phyloP scores from a whole-genome alignment of 2,329 filamentous ascomycete species.

The Fusarium longipes region DNA sequence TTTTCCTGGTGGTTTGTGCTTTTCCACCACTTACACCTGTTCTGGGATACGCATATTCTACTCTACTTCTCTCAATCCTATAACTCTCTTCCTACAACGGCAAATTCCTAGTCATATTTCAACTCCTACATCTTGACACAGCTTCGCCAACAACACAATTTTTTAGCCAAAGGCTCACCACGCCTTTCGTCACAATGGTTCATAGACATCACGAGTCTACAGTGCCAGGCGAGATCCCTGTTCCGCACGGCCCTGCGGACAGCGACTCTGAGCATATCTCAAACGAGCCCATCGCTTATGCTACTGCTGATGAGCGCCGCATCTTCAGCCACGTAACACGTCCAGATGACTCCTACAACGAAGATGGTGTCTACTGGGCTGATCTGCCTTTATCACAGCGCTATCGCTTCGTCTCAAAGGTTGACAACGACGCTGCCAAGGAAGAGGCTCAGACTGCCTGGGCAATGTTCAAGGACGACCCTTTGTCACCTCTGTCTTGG shows the following conservation, averaged over 20 bases:
- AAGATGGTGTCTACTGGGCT: constrained; percentile 90
- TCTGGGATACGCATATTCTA: constrained; percentile 2
- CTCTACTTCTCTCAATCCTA: background rate
- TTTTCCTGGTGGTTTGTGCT: constrained; percentile 26
- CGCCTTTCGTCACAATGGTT: constrained; percentile 37
- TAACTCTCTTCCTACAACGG: constrained; percentile 1
- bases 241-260: constrained; percentile 62
- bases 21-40: constrained; percentile 6
- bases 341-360: constrained; percentile 88
- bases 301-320: constrained; percentile 63
- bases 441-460: constrained; percentile 76
- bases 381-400: constrained; percentile 80
- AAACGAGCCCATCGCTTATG: constrained; percentile 58
- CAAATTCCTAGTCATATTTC: background rate
- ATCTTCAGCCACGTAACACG: constrained; percentile 84
- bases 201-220: constrained; percentile 49
- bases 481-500: constrained; percentile 82
- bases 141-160: background rate
- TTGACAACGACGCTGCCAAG: constrained; percentile 76
- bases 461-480: constrained; percentile 86
- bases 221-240: constrained; percentile 63
- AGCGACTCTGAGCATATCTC: constrained; percentile 56
- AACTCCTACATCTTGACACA: background rate
- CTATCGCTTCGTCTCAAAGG: constrained; percentile 77
- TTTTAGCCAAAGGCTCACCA: constrained; percentile 5